Evolutionary conservation across 140 eudicot species (phyloP), one percentile per base, ranked within the genome.

Genomic region (Cichorium intybus): DNA sequence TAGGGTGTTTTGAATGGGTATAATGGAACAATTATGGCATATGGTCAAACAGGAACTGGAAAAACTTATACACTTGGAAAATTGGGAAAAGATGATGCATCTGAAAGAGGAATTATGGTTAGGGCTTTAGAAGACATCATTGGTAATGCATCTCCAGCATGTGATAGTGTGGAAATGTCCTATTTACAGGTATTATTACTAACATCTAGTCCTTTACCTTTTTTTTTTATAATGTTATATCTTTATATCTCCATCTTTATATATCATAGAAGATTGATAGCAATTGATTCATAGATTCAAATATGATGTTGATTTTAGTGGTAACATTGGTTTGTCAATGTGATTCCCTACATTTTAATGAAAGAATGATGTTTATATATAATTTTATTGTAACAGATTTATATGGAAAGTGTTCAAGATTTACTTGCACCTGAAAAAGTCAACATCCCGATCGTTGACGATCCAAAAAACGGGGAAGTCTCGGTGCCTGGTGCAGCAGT

Each of bases 41-140:
- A 90, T 78, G 97, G 97, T 57, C 97, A 90, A 81, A 90, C 97
- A 24, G 96, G 97, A 67, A 90, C 97, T 0, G 97, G 97, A 23
- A 90, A 90, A 82, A 90, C 97, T 29, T 84, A 79, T 65, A 90
- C 97, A 22, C 89, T 90, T 39, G 97, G 96, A 5, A 80, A 81
- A 49, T 74, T 90, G 70, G 96, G 97, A 7, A 82, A 78, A 43
- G 81, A 87, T 75, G 96, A 90, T 73, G 70, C 82, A 45, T 82
- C 97, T 4, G 88, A 87, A 53, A 88, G 97, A 68, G 97, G 97
- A 37, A 90, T 90, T 54, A 90, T 90, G 96, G 94, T 90, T 64
- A 82, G 97, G 79, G 94, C 97, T 69, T 66, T 90, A 80, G 97
- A 90, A 75, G 96, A 90, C 74, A 90, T 90, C 61, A 67, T 90